phyloP scores from a whole-genome alignment of 2,329 filamentous ascomycete genomes.

The Rhytidhysteron rufulum region DNA sequence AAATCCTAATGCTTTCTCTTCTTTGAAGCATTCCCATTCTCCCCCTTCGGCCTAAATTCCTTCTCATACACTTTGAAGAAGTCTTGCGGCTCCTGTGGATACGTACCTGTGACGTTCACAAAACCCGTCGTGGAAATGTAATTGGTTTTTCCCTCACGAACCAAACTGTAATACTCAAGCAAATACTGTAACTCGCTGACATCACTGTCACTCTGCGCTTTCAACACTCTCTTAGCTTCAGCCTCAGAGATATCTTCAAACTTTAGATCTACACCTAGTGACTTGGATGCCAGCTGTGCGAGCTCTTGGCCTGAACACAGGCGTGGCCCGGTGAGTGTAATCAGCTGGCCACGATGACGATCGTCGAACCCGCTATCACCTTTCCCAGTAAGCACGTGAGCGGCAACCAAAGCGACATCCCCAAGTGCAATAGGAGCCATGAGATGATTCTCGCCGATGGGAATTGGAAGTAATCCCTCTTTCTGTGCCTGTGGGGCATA shows the following conservation, averaged over 20 bases:
- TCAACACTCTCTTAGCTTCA: conserved; percentile 36
- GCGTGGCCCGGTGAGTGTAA: conserved; percentile 50
- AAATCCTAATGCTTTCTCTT: too few relatives aligned
- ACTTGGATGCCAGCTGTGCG: conserved; percentile 43
- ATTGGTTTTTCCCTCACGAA: conserved; percentile 53
- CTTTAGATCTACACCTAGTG: conserved; percentile 41
- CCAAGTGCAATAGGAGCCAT: conserved; percentile 50
- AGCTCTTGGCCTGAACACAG: conserved; percentile 47
- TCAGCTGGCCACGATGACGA: conserved; percentile 50
- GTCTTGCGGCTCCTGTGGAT: conserved; percentile 45
- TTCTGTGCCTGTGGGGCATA: conserved; percentile 46
- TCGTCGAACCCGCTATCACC: conserved; percentile 50
- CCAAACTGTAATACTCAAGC: conserved; percentile 52
- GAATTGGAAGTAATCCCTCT: conserved; percentile 44
- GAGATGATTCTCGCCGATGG: conserved; percentile 47
- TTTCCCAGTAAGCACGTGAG: conserved; percentile 46
- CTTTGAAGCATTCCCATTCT: background rate
- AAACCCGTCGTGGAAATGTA: conserved; percentile 52
- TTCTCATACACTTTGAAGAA: conserved; percentile 48
- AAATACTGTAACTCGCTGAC: conserved; percentile 46
- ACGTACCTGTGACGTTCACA: conserved; percentile 45
- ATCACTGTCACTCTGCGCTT: conserved; percentile 33
- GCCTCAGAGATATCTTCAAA: conserved; percentile 45
- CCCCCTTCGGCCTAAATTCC: conserved; percentile 34
- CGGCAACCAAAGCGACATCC: conserved; percentile 48